Base-by-base conservation (phyloP, 2,329 filamentous ascomycete genomes). In the Alternaria gaisen region DNA sequence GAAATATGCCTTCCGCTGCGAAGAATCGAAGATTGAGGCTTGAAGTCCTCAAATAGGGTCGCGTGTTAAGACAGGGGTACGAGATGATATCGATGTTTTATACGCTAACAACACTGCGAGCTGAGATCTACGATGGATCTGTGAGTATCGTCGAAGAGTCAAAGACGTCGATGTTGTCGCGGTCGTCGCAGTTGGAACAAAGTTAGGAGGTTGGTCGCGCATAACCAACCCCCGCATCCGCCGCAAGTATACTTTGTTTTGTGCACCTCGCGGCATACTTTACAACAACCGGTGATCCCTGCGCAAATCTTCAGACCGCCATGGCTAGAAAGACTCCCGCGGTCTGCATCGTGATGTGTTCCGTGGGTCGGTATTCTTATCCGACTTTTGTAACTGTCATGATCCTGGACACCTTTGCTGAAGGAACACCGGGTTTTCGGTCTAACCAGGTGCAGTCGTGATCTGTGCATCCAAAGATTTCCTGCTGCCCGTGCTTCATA, bases 91-190 rank as follows among this genome's bases (percentile, higher is more conserved):
- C 41, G 41, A 50, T 22, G 10, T 6, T 44, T 14, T 20, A 24
- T 46, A 53, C 41, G 16, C 46, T 28, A 46, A 40, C 18, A 24
- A 5, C 20, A 34, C 34, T 43, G 38, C 41, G 28, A 46, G 46
- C 47, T 32, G 34, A 47, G n/a, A 22, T 47, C 34, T 47, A 36
- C 28, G 12, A 22, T 30, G 20, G 34, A 44, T 36, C 12, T 38
- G 38, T 50, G 43, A 38, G 51, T 50, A 42, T 44, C 28, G 28
- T 41, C 28, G 26, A 24, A 34, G 16, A 26, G 9, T 32, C 28
- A 11, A 46, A 28, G n/a, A 42, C n/a, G 24, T 52, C 47, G 44
- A 57, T 47, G 58, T 60, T 57, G 47, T 47, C 47, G 34, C 28
- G 20, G 48, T 51, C 22, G 58, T 47, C 34, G 28, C 28, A 42